A percentile compares a stretch with the other conserved stretches of the same genome.
These are phyloP conservation scores for Termitomyces heimii DNA, from an alignment of 768 basidiomycete species.

Conservation along the genomic window DNA sequence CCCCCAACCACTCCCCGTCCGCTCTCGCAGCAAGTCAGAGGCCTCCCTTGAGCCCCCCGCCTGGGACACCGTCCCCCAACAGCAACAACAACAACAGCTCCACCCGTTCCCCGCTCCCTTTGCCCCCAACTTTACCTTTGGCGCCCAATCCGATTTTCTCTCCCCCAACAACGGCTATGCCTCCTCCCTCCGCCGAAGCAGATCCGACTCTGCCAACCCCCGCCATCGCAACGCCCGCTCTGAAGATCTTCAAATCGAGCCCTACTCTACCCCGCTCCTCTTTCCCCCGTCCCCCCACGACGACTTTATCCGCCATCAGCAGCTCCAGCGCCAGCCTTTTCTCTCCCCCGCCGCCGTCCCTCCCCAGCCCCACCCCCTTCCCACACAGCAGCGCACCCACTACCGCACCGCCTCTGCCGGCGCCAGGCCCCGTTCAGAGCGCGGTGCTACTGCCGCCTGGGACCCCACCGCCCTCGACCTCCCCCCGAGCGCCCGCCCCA, in stretches of 20 bases:
- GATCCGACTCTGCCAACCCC: slow-evolving; percentile 18
- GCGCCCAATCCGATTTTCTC: slow-evolving; percentile 6
- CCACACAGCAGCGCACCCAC: slow-evolving; percentile 21
- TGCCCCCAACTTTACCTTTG: slow-evolving; percentile 28
- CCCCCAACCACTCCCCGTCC: slow-evolving; percentile 28
- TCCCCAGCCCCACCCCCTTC: slow-evolving; percentile 5
- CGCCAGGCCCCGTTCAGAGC: slow-evolving; percentile 26
- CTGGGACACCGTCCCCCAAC: not conserved
- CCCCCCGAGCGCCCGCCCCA: slow-evolving; percentile 31
- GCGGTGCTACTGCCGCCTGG: slow-evolving; percentile 24
- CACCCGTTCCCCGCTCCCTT: slow-evolving; percentile 17
- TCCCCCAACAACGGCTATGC: no score
- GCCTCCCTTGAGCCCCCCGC: slow-evolving; percentile 45
- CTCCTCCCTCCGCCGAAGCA: slow-evolving; percentile 23
- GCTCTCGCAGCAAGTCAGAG: slow-evolving; percentile 57
- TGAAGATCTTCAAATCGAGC: slow-evolving; percentile 40
- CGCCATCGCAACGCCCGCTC: slow-evolving; percentile 20
- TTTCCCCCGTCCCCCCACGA: slow-evolving; percentile 18
- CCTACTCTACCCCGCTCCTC: slow-evolving; percentile 3
- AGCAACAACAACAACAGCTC: not conserved
- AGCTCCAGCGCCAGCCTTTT: slow-evolving; percentile 15
- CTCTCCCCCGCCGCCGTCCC: slow-evolving; percentile 12
- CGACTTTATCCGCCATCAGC: slow-evolving; percentile 20
- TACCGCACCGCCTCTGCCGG: slow-evolving; percentile 37
- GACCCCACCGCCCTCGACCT: slow-evolving; percentile 16